phyloP scores from a whole-genome alignment of 164 flowering plant genomes.

The Tetrastigma voinierianum region DNA sequence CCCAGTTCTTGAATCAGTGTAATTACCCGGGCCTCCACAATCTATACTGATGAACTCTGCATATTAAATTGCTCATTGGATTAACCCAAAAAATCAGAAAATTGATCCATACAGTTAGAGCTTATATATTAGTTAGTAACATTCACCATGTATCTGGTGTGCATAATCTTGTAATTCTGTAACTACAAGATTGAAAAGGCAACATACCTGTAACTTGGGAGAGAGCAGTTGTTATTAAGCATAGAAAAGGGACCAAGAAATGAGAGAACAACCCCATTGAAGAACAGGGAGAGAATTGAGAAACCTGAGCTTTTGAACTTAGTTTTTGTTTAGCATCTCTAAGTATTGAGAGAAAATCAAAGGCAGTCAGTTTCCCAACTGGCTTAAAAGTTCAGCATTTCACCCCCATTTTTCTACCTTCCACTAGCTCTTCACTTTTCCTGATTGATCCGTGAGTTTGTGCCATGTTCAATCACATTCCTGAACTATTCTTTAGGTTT shows the following conservation, averaged over 20 bases:
- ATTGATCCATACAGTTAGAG: no score
- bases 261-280: conserved; percentile 42
- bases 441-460: conserved; percentile 18
- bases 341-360: not conserved
- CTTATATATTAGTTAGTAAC: no score
- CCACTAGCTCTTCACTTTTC: conserved; percentile 25
- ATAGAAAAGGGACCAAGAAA: conserved; percentile 34
- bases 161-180: no score
- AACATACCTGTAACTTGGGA: conserved; percentile 72
- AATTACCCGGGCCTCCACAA: conserved; percentile 73
- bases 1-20: conserved; percentile 69
- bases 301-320: conserved; percentile 6
- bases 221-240: conserved; percentile 36
- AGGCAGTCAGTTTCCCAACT: not conserved
- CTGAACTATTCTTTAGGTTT: conserved; percentile 14
- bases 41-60: conserved; percentile 93
- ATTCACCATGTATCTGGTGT: no score
- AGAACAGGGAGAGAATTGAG: conserved; percentile 20
- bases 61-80: not conserved
- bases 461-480: conserved; percentile 29
- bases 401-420: conserved; percentile 2
- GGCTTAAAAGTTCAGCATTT: conserved; percentile 8
- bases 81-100: no score
- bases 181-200: not conserved
- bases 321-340: conserved; percentile 8